These are phyloP conservation scores for Fusarium sp. DNA, from an alignment of 2,329 filamentous ascomycete species.

Conservation along the genomic window DNA sequence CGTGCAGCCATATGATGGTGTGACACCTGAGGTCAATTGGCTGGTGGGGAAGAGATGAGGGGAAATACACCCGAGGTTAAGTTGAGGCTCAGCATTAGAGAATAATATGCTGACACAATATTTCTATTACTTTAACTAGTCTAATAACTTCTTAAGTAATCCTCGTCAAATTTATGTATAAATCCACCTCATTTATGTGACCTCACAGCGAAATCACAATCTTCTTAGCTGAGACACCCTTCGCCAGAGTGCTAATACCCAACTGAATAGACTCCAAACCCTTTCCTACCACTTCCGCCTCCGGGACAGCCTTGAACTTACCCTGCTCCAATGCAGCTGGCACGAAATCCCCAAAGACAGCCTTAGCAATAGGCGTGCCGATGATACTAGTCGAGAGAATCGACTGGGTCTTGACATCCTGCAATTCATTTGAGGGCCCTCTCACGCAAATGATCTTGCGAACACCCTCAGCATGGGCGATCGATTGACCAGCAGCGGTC, in stretches of 20 bases:
- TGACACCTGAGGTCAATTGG: background rate
- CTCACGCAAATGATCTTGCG: slow-evolving; percentile 32
- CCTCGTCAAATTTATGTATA: too few species aligned
- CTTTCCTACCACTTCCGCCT: slow-evolving; percentile 30
- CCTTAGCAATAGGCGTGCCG: slow-evolving; percentile 27
- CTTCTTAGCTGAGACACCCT: slow-evolving; percentile 38
- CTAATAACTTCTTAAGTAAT: background rate
- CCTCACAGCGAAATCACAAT: slow-evolving; percentile 23
- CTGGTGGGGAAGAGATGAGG: slow-evolving; percentile 31
- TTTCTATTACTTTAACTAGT: background rate
- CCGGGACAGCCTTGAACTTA: slow-evolving; percentile 27
- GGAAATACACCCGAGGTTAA: slow-evolving; percentile 31
- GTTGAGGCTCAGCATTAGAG: background rate
- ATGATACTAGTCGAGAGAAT: slow-evolving; percentile 29
- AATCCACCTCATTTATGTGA: too few species aligned
- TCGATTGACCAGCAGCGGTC: slow-evolving; percentile 7
- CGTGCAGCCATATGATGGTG: background rate
- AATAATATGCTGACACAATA: background rate
- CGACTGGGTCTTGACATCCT: slow-evolving; percentile 5
- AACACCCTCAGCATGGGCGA: slow-evolving; percentile 21
- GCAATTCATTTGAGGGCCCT: background rate
- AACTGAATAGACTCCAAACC: slow-evolving; percentile 24
- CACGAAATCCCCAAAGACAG: slow-evolving; percentile 32
- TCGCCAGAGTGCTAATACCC: slow-evolving; percentile 23
- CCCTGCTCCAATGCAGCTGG: slow-evolving; percentile 27